phyloP scores from a whole-genome alignment of 306 rosid genomes.

The Senna siamea region DNA sequence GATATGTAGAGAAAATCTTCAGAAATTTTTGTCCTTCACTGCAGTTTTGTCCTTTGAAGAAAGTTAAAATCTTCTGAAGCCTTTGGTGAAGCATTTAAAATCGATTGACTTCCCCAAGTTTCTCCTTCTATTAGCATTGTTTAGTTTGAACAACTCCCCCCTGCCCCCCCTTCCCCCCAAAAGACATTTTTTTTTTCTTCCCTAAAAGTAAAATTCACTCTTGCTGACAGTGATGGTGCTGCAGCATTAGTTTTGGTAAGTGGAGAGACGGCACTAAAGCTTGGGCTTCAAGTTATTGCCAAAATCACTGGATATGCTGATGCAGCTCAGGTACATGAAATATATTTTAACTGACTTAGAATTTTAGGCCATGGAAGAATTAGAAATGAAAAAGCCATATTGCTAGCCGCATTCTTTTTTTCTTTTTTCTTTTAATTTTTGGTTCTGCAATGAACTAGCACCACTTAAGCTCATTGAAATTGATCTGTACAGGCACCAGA shows the following conservation, averaged over 20 bases:
- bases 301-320: conserved; percentile 93
- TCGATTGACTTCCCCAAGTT: conserved; percentile 19
- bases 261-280: conserved; percentile 84
- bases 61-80: conserved; percentile 27
- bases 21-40: too few species aligned
- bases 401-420: conserved; percentile 10
- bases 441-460: conserved; percentile 9
- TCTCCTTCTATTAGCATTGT: conserved; percentile 26
- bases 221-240: conserved; percentile 84
- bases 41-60: neutral
- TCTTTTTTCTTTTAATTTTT: neutral
- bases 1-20: too few species aligned
- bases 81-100: conserved; percentile 28
- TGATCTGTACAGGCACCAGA: conserved; percentile 80
- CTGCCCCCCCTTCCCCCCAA: too few species aligned
- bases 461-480: conserved; percentile 36
- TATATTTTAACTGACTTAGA: conserved; percentile 27
- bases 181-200: too few species aligned
- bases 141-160: conserved; percentile 26
- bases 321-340: conserved; percentile 86
- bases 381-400: conserved; percentile 22
- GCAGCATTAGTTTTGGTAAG: conserved; percentile 97
- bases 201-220: neutral
- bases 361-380: conserved; percentile 20
- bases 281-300: conserved; percentile 90